Conservation (phyloP, 1,139 yeast species). For the Scheffersomyces titani region DNA sequence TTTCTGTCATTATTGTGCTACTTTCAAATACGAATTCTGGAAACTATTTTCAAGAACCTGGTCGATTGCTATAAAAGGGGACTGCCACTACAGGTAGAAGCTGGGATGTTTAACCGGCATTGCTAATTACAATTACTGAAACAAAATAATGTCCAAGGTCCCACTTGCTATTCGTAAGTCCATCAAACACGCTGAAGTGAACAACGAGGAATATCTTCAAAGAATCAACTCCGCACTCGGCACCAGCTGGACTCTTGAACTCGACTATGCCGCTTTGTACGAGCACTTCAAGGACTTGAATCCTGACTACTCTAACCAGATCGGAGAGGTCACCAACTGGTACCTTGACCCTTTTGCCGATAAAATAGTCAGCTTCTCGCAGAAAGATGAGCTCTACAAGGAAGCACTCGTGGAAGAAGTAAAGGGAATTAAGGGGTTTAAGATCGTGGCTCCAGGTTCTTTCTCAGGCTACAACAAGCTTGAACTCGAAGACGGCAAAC, state of each 20-base stretch:
- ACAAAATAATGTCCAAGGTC: constrained; percentile 8
- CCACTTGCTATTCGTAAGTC: constrained; percentile 10
- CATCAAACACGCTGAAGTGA: constrained; percentile 10
- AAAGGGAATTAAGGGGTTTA: constrained; percentile 7
- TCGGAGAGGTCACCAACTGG: constrained; percentile 10
- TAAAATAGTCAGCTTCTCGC: constrained; percentile 3
- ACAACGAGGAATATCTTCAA: constrained; percentile 4
- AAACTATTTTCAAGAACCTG: background rate
- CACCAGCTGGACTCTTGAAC: constrained; percentile 10
- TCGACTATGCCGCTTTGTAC: constrained; percentile 9
- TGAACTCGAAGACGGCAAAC: constrained; percentile 7
- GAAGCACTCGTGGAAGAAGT: constrained; percentile 11
- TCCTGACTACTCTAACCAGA: constrained; percentile 4
- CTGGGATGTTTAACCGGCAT: background rate
- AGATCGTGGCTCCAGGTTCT: constrained; percentile 6
- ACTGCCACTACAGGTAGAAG: background rate
- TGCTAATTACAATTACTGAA: background rate
- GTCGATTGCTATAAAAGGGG: background rate
- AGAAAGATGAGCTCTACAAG: constrained; percentile 11
- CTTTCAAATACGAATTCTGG: background rate
- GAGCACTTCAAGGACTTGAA: constrained; percentile 4
- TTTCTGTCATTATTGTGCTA: background rate
- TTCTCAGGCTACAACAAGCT: constrained; percentile 4
- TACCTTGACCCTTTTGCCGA: constrained; percentile 7
- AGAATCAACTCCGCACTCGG: constrained; percentile 7